Percentiles rank a stretch among this genome's conserved stretches.
Conservation (phyloP, 768 basidiomycete genomes). For the Sporobolomyces phaffii region DNA sequence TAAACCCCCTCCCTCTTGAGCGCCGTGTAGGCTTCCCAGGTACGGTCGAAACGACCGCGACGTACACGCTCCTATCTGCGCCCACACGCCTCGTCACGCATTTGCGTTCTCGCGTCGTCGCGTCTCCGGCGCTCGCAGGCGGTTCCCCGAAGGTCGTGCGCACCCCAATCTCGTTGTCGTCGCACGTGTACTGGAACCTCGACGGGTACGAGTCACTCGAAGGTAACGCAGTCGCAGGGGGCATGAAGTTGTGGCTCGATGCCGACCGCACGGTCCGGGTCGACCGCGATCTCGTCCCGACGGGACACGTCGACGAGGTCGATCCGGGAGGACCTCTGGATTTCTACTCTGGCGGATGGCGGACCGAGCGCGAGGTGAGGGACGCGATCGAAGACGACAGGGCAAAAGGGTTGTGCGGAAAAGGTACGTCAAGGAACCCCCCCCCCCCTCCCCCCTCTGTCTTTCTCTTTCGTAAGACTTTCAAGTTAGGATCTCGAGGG, state of each 20-base stretch:
- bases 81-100: not conserved
- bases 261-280: not conserved
- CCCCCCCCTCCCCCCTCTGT: not conserved
- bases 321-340: not conserved
- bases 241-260: not conserved
- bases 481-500: no score
- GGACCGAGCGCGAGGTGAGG: not conserved
- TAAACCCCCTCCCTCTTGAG: not conserved
- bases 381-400: not conserved
- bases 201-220: not conserved
- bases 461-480: no score
- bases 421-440: not conserved
- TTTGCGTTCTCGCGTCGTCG: not conserved
- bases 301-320: not conserved
- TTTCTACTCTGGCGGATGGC: not conserved
- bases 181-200: slow-evolving; percentile 25
- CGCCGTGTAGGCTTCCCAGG: slow-evolving; percentile 10
- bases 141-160: no score
- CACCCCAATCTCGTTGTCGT: slow-evolving; percentile 15
- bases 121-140: not conserved
- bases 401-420: not conserved
- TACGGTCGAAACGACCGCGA: not conserved
- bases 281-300: slow-evolving; percentile 14
- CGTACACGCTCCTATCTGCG: slow-evolving; percentile 4
- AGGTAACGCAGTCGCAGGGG: not conserved